A percentile compares a stretch with the other conserved stretches of the same genome.
These are phyloP conservation scores for Pleurotus cornucopiae DNA, from an alignment of 768 basidiomycete genomes.

Conservation along the genomic window DNA sequence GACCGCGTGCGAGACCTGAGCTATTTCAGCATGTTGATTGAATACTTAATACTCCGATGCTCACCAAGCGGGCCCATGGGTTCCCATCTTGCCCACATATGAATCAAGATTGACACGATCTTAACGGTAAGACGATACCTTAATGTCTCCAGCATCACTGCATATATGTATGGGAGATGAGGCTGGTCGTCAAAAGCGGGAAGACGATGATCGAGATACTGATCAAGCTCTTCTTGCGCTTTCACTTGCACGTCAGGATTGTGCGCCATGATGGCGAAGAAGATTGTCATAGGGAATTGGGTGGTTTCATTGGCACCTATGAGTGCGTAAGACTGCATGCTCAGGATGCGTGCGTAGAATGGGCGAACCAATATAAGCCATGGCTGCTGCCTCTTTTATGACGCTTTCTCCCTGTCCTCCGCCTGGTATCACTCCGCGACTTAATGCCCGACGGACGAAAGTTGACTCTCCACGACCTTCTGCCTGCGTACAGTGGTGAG, in stretches of 20 bases:
- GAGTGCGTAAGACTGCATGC: background rate
- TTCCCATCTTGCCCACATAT: conserved; percentile 18
- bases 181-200: background rate
- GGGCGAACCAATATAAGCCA: background rate
- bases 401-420: background rate
- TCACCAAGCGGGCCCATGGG: conserved; percentile 26
- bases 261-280: background rate
- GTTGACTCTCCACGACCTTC: background rate
- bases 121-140: conserved; percentile 9
- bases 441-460: background rate
- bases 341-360: too few species aligned
- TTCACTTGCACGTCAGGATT: background rate
- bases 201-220: background rate
- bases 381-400: background rate
- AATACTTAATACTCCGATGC: background rate
- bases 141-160: conserved; percentile 31
- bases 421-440: background rate
- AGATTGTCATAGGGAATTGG: background rate
- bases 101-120: too few species aligned
- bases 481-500: background rate
- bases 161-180: conserved; percentile 29
- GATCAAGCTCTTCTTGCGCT: background rate
- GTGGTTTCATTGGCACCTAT: conserved; percentile 2
- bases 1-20: conserved; percentile 26
- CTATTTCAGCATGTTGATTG: background rate